Evolutionary conservation across 176 grass and related monocot genomes (phyloP), one percentile per base, ranked within the genome.

Genomic region (Paspalum vaginatum): DNA sequence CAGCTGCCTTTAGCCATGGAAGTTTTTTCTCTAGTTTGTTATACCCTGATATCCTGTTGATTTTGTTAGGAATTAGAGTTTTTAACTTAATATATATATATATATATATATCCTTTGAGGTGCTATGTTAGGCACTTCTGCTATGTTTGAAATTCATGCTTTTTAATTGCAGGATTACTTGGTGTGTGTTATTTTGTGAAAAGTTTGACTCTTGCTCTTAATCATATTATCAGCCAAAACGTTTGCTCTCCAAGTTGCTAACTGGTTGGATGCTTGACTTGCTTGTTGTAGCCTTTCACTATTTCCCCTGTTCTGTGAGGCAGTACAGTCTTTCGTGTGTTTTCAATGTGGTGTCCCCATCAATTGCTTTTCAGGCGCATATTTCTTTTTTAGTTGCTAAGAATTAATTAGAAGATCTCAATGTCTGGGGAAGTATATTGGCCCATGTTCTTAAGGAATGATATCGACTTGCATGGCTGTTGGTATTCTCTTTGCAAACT

Each of bases 331-430:
- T 50, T 73, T 65, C 53, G 27, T 24, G 26, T 42, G 9, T 39
- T 88, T 84, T 49, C 3, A 21, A 25, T 52, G 37, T 52, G 26
- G 67, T 83, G 25, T 64, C 65, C 27, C 43, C 54, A 15, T 79
- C 83, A 5, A 43, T 73, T 38, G 60, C 5, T 73, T 66, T 53
- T 46, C 46, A 26, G 6, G 15, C 27, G 62, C 24, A 11, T 4
- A 55, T 80, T 40, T 69, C 9, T 46, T 89, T 62, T 8, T 62
- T 62, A 80, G 38, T 42, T 61, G 5, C 42, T 53, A 80, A 80
- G 24, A 70, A 11, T 44, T 44, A 39, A 47, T 63, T 64, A 26
- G 41, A 74, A 68, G 27, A 55, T 79, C 37, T 77, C 26, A n/a
- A 42, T 77, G 27, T 81, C 58, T 70, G 14, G 16, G 16, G 16